These are phyloP conservation scores for Chlamydomonas sphaeroides DNA, from an alignment of 139 green algal species.

Conservation along the genomic window DNA sequence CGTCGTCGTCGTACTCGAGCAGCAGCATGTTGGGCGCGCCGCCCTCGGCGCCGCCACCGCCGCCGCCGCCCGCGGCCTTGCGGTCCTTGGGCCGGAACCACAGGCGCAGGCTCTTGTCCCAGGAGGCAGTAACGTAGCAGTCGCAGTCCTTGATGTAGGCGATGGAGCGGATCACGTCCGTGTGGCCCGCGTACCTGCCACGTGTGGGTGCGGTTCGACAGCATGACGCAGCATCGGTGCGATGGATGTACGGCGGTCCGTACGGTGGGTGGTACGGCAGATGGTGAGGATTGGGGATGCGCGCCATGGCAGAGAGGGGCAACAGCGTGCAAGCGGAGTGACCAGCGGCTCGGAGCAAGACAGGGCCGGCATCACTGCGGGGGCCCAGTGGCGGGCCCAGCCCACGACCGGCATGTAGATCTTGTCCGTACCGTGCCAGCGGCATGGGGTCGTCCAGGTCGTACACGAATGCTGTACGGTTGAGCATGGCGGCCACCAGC, in stretches of 20 bases:
- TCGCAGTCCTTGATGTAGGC: constrained; percentile 62
- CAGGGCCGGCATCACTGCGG: no score
- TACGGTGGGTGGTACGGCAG: no score
- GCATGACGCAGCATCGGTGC: no score
- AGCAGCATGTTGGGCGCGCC: constrained; percentile 36
- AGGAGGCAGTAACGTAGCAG: constrained; percentile 65
- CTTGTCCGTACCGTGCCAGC: constrained; percentile 48
- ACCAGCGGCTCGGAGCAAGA: no score
- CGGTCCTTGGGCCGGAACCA: constrained; percentile 51
- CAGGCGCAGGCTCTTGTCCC: constrained; percentile 60
- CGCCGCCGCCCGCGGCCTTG: constrained; percentile 10
- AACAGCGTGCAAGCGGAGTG: no score
- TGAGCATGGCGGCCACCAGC: constrained; percentile 67
- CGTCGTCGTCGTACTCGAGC: constrained; percentile 53
- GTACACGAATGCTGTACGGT: constrained; percentile 64
- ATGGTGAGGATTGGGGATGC: no score
- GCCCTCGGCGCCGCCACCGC: constrained; percentile 5
- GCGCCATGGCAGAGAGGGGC: no score
- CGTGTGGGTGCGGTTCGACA: no score
- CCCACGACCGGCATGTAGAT: no score
- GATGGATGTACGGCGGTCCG: no score
- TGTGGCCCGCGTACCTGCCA: constrained; percentile 65
- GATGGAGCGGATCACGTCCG: constrained; percentile 67
- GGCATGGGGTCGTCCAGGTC: constrained; percentile 59
- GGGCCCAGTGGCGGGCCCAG: no score